Evolutionary conservation across 2,329 filamentous ascomycete species (phyloP), one percentile per base, ranked within the genome.

Genomic region (Aspergillus pseudoglaucus): DNA sequence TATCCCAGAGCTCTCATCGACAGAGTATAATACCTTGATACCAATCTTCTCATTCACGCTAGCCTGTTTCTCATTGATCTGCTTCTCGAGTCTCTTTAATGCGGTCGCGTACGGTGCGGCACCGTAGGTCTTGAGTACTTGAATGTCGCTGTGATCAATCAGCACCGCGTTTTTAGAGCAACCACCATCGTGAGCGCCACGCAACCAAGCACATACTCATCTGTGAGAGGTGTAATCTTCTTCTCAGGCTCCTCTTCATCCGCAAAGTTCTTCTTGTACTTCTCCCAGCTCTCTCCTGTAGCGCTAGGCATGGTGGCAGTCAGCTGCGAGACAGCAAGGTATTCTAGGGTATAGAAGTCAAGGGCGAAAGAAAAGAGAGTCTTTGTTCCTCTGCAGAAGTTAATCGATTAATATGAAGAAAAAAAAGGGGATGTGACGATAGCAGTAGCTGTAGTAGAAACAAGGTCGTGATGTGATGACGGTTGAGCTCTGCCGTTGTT

Each of bases 21-120:
- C 48, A 14, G 14, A 44, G 22, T 20, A 39, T 55, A 12, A 18
- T 39, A 71, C 69, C 66, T 73, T 73, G 15, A 72, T 71, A 62
- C 82, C 93, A 60, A 98, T 97, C 82, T 98, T 98, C 75, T 98
- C 93, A 60, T 98, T 95, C 53, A 98, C 91, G 53, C 90, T 95
- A 64, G 88, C 87, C 74, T 98, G 93, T 73, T 95, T 95, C 71
- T 98, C 93, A 72, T 97, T 98, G 79, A 98, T 97, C 75, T 96
- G 88, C 73, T 97, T 95, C 75, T 98, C 93, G 54, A 98, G 86
- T 75, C 93, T 94, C 81, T 95, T 96, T 66, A 98, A 77, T 51
- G 89, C 86, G 42, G 88, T 85, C 58, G 89, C 91, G 65, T 98
- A 98, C 27, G 93, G 93, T 49, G 93, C 93, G 32, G 91, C 90